Conservation (phyloP, 2,329 filamentous ascomycete genomes). For the Colletotrichum sp. region DNA sequence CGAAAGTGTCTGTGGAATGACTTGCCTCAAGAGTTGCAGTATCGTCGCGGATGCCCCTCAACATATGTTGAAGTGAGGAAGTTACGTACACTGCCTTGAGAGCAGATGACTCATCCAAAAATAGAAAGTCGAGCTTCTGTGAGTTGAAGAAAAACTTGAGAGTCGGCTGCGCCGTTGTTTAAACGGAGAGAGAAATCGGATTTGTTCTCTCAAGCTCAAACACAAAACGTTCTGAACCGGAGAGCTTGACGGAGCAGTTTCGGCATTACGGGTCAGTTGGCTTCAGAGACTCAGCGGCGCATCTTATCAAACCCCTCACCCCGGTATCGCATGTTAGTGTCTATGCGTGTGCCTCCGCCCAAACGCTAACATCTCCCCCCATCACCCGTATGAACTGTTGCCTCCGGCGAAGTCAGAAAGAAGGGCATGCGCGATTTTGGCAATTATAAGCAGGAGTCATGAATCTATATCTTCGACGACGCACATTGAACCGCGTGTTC, state of each 20-base stretch:
- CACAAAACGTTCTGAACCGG: background rate
- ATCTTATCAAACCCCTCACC: background rate
- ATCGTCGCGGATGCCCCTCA: background rate
- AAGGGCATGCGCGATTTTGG: background rate
- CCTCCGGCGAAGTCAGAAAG: background rate
- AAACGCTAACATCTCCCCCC: background rate
- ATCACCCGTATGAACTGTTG: background rate
- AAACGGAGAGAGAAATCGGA: background rate
- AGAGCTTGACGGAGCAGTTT: slow-evolving; percentile 1
- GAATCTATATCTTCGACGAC: background rate
- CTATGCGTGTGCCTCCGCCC: fast-evolving
- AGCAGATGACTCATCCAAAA: slow-evolving; percentile 8
- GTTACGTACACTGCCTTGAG: background rate
- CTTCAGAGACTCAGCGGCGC: background rate
- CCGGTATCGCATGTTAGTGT: background rate
- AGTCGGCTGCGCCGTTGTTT: background rate
- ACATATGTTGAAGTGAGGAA: background rate
- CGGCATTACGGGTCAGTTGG: background rate
- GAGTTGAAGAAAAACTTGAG: background rate
- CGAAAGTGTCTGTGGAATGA: background rate
- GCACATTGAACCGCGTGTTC: background rate
- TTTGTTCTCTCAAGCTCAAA: background rate
- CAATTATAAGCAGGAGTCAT: background rate
- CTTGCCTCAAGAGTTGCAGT: background rate
- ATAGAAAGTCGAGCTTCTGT: background rate